Evolutionary conservation across 2,329 filamentous ascomycete species (phyloP).

Genomic region (Teratosphaeria gauchensis): DNA sequence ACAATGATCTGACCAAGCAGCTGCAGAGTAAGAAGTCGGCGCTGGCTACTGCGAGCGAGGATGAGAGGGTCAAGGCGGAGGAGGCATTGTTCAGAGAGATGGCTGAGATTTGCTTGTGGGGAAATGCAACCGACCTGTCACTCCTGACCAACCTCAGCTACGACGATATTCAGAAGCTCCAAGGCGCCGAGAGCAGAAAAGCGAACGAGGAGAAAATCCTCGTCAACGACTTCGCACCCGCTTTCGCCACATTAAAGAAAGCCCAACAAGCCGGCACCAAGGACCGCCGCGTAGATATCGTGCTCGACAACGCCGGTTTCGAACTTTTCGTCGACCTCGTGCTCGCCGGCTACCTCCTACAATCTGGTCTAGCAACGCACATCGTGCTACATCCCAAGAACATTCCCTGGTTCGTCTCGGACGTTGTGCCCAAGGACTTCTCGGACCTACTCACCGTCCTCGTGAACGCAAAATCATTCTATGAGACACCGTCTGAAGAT

Average conservation of each 20-base stretch:
- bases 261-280: conserved; percentile 52
- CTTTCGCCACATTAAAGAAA: conserved; percentile 59
- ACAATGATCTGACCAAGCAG: conserved; percentile 62
- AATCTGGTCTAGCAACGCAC: conserved; percentile 72
- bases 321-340: conserved; percentile 94
- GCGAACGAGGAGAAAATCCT: conserved; percentile 84
- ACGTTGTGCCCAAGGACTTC: conserved; percentile 83
- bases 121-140: conserved; percentile 89
- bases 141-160: conserved; percentile 83
- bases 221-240: conserved; percentile 68
- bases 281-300: conserved; percentile 78
- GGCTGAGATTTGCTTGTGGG: conserved; percentile 95
- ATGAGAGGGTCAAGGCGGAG: conserved; percentile 57
- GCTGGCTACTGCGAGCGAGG: conserved; percentile 34
- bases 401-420: conserved; percentile 97
- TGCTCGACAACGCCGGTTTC: conserved; percentile 95
- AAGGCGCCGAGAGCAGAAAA: conserved; percentile 80
- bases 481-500: conserved; percentile 63
- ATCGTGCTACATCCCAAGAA: conserved; percentile 87
- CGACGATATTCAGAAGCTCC: conserved; percentile 93
- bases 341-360: conserved; percentile 79
- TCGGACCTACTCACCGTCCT: conserved; percentile 69
- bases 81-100: conserved; percentile 79
- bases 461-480: conserved; percentile 68
- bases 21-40: conserved; percentile 43